Percentiles rank a stretch among this genome's conserved stretches.
These are phyloP conservation scores for Aspergillus ruber DNA, from an alignment of 2,329 filamentous ascomycete genomes.

Conservation along the genomic window DNA sequence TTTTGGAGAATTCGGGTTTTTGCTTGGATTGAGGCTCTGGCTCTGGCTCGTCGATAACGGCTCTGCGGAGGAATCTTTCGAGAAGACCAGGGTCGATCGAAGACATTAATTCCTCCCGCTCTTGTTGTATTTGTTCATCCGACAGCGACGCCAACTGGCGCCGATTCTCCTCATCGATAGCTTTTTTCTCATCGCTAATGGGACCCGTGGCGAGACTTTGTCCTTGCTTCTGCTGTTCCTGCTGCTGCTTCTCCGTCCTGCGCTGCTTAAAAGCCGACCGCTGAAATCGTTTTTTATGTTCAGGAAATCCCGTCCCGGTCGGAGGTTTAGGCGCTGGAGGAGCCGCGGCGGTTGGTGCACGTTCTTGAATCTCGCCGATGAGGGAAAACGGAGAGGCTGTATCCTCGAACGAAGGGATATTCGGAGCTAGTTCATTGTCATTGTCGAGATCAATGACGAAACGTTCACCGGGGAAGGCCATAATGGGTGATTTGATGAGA, in stretches of 20 bases:
- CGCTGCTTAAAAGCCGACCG: slow-evolving; percentile 76
- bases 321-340: slow-evolving; percentile 52
- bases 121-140: slow-evolving; percentile 69
- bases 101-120: slow-evolving; percentile 72
- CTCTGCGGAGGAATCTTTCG: slow-evolving; percentile 66
- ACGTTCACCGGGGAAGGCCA: slow-evolving; percentile 54
- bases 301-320: slow-evolving; percentile 74
- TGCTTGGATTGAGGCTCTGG: slow-evolving; percentile 1
- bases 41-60: slow-evolving; percentile 61
- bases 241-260: slow-evolving; percentile 25
- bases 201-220: slow-evolving; percentile 6
- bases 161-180: slow-evolving; percentile 78
- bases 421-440: slow-evolving; percentile 40
- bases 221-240: slow-evolving; percentile 16
- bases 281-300: slow-evolving; percentile 69
- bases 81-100: slow-evolving; percentile 69
- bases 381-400: slow-evolving; percentile 31
- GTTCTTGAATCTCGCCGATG: slow-evolving; percentile 74
- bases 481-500: slow-evolving; percentile 13
- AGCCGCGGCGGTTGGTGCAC: slow-evolving; percentile 46
- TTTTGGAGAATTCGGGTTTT: slow-evolving; percentile 4
- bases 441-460: slow-evolving; percentile 57
- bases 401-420: slow-evolving; percentile 12
- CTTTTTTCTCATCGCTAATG: slow-evolving; percentile 52
- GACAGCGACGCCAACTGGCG: slow-evolving; percentile 72